Base-by-base conservation (phyloP, 2,329 filamentous ascomycete species). In the Penicillium sp. region DNA sequence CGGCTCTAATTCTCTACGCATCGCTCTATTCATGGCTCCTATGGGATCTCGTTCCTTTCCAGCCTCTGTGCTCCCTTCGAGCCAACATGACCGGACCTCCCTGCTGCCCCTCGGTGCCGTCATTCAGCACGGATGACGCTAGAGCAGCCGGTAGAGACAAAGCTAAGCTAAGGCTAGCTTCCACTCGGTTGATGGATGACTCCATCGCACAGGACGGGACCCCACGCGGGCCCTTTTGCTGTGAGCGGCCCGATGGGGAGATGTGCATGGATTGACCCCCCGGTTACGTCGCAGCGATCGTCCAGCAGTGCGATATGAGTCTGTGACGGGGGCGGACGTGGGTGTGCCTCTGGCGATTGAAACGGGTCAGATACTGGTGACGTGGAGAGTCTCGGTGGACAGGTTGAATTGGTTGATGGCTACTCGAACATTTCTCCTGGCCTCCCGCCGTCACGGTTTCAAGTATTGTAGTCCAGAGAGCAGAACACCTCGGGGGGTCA, bases 181-280 rank as follows among this genome's bases (percentile, higher is more conserved):
- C 30, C 31, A 15, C 28, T 40, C 13, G 25, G 13, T 39, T 30
- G 26, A 32, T 33, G 37, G 42, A 39, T 43, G 42, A 45, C 36
- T 34, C 33, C 41, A 41, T 50, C 35, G 15, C 32, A 31, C 35
- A 30, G 40, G 5, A 27, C 10, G 11, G 34, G 39, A 47, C 39
- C 36, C 45, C 50, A 48, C 48, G 42, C 39, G 30, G 41, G 39
- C 29, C 38, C 33, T 41, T 41, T 34, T 34, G 35, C 13, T 11
- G 38, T 26, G 13, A n/a, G n/a, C n/a, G n/a, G 15, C 48, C 48
- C 44, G 30, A 52, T 50, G 21, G 33, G 45, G 50, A 41, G 44
- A 29, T 46, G 42, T 50, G 48, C 48, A 53, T 43, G n/a, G 36
- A 30, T 35, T 38, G 31, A 19, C 30, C 15, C 30, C 17, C 25